These are phyloP conservation scores for Phyllachora maydis DNA, from an alignment of 2,329 filamentous ascomycete species.

Conservation along the genomic window DNA sequence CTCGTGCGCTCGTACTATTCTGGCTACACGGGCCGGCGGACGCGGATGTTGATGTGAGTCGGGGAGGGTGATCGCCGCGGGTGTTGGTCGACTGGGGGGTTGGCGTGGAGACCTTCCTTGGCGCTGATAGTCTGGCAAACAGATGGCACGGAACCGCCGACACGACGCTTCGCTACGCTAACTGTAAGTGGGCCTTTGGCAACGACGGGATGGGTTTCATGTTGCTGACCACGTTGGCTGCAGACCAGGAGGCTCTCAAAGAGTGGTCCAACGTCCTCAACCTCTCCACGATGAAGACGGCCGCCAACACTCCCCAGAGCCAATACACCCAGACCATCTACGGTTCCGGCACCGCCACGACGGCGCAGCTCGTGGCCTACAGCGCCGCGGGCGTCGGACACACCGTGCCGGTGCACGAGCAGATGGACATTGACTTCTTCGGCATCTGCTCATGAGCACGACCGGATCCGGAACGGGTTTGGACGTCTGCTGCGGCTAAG, in stretches of 20 bases:
- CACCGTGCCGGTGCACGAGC: conserved; percentile 9
- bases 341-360: conserved; percentile 8
- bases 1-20: conserved; percentile 25
- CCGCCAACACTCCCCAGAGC: conserved; percentile 5
- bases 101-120: no score
- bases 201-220: no score
- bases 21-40: conserved; percentile 20
- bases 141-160: conserved; percentile 31
- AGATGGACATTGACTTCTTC: conserved; percentile 9
- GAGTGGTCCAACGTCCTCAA: conserved; percentile 30
- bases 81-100: no score
- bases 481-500: no score
- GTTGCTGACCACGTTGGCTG: no score
- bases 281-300: conserved; percentile 7
- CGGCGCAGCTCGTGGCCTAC: conserved; percentile 9
- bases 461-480: no score
- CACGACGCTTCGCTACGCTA: conserved; percentile 24
- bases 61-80: neutral
- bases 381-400: conserved; percentile 10
- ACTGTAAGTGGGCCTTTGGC: conserved; percentile 20
- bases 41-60: conserved; percentile 12
- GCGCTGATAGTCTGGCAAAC: no score
- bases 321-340: conserved; percentile 8
- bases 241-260: conserved; percentile 16
- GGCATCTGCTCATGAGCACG: no score